Base-by-base conservation (phyloP, 2,329 filamentous ascomycete species). In the Fusarium penzigii region DNA sequence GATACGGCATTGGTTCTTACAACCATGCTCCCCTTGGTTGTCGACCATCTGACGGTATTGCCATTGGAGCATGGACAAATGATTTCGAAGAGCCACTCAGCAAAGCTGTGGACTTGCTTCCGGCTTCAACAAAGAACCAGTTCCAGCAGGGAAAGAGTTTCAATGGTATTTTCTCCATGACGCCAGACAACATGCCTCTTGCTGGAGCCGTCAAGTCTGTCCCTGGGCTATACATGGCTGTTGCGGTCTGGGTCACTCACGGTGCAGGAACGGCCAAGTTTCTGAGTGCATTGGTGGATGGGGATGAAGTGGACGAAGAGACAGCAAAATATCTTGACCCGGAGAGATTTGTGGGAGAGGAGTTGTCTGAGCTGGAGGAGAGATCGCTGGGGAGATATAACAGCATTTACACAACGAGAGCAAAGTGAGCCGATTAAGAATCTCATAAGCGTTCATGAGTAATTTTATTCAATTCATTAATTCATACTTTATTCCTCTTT, bases 151-250 rank as follows among this genome's bases (percentile, higher is more conserved):
- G 54, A 0, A 53, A 45, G 1, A 36, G 42, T 5, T 65, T 65
- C 29, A 65, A 65, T 9, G 62, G 62, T 6, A 55, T 65, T 5
- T 65, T 65, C 39, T 65, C 62, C 1, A 65, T 65, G 60, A 65
- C 62, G 0, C 62, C 62, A 1, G 62, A 65, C 12, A 65, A 65
- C 17, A 65, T 65, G 62, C 62, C 62, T 0, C 41, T 65, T 0
- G 58, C 55, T 12, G 62, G 62, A 1, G 34, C 25, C 2, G 49
- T 59, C 0, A 2, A 12, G 1, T 62, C 58, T 1, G 17, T 61
- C 0, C 16, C 45, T 0, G 62, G 62, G 0, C 8, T 65, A 3
- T 56, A 52, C 10, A 49, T 62, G 48, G 56, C 55, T 2, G 56
- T 59, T 7, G 62, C 60, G 0, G 59, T 65, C 5, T 65, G 62